Percentiles rank a stretch among this genome's conserved stretches.
phyloP scores from a whole-genome alignment of 345 rosid genomes.

The Linum trigynum region DNA sequence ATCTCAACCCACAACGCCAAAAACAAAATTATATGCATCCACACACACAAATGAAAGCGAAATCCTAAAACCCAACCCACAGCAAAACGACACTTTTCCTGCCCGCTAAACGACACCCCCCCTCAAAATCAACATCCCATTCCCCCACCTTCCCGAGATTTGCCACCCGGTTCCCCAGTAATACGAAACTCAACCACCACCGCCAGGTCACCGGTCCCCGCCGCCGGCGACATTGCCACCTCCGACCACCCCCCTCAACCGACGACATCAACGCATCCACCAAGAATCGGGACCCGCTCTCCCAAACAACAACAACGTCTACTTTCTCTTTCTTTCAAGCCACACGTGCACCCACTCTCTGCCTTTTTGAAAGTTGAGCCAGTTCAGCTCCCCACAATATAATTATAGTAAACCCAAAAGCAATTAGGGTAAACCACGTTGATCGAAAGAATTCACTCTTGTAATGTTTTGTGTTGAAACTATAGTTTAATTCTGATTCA shows the following conservation, averaged over 20 bases:
- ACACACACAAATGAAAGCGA: not conserved
- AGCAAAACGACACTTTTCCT: not conserved
- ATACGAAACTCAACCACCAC: not conserved
- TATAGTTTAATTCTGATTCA: too few relatives aligned
- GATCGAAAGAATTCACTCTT: too few relatives aligned
- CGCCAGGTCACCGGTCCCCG: not conserved
- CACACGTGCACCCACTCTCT: slow-evolving; percentile 43
- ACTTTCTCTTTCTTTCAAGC: slow-evolving; percentile 3
- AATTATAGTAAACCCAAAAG: not conserved
- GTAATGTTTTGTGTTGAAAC: too few relatives aligned
- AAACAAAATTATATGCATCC: not conserved
- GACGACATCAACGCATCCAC: not conserved
- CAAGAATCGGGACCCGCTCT: slow-evolving; percentile 7
- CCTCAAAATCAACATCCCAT: not conserved
- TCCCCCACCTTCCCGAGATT: not conserved
- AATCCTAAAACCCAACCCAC: not conserved
- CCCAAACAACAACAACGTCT: slow-evolving; percentile 8
- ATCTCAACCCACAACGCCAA: not conserved
- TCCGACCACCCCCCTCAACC: not conserved
- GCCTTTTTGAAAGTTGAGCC: slow-evolving; percentile 27
- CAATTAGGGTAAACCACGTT: too few relatives aligned
- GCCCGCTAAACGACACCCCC: not conserved
- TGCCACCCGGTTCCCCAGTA: not conserved
- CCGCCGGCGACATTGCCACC: not conserved
- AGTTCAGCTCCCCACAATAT: slow-evolving; percentile 11